Percentiles rank a stretch among this genome's conserved stretches.
Evolutionary conservation across 2,329 filamentous ascomycete species (phyloP).

Genomic region (Coniochaeta hoffmannii): DNA sequence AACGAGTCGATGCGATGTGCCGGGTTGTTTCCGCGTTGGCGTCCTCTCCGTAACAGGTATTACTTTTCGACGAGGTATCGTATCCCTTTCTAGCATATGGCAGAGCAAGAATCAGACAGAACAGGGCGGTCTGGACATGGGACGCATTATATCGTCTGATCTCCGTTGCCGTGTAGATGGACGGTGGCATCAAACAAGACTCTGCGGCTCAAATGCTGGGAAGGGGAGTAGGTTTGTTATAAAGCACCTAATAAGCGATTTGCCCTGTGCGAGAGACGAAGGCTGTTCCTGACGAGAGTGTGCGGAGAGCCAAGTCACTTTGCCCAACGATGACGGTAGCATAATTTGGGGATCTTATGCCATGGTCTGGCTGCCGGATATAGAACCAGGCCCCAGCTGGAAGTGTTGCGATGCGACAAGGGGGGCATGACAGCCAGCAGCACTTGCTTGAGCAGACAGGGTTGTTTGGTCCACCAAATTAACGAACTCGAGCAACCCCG

Average conservation of each 20-base stretch:
- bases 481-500: slow-evolving; percentile 21
- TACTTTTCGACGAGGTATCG: not conserved
- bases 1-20: not conserved
- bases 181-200: slow-evolving; percentile 16
- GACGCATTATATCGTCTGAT: slow-evolving; percentile 42
- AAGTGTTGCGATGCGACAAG: slow-evolving; percentile 33
- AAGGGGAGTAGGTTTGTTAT: slow-evolving; percentile 22
- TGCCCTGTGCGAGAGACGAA: slow-evolving; percentile 40
- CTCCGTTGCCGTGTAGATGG: slow-evolving; percentile 25
- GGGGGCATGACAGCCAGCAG: slow-evolving; percentile 23
- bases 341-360: slow-evolving; percentile 56
- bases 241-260: slow-evolving; percentile 32
- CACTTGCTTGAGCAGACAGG: slow-evolving; percentile 20
- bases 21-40: not conserved
- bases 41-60: not conserved
- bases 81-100: not conserved
- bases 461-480: slow-evolving; percentile 23
- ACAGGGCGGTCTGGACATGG: slow-evolving; percentile 23
- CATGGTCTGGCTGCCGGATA: slow-evolving; percentile 42
- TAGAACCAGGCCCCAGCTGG: slow-evolving; percentile 39
- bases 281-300: slow-evolving; percentile 38
- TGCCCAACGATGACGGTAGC: slow-evolving; percentile 42
- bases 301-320: slow-evolving; percentile 34
- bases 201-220: slow-evolving; percentile 21
- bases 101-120: slow-evolving; percentile 1